phyloP scores from a whole-genome alignment of 2,329 filamentous ascomycete species.

The Fusarium sp. region DNA sequence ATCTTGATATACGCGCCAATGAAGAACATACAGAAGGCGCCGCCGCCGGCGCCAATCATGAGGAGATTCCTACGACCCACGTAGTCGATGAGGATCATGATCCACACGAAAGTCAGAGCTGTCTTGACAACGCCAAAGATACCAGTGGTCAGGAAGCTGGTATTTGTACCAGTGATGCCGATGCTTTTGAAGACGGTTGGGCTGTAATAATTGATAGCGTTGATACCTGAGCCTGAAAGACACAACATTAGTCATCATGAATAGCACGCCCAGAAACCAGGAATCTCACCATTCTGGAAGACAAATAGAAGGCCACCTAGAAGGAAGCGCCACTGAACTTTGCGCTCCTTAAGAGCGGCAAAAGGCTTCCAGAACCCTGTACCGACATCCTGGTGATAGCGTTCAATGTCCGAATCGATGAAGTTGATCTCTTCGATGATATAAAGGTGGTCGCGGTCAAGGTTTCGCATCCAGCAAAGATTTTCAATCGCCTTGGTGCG shows the following conservation, averaged over 20 bases:
- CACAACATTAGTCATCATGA: constrained; percentile 18
- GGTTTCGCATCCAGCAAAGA: constrained; percentile 76
- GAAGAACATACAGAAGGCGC: constrained; percentile 78
- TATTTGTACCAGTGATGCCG: constrained; percentile 62
- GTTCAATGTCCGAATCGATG: constrained; percentile 79
- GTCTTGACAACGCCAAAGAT: constrained; percentile 86
- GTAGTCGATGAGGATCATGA: constrained; percentile 77
- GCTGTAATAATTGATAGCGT: constrained; percentile 83
- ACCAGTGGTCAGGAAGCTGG: constrained; percentile 73
- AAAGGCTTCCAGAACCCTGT: constrained; percentile 84
- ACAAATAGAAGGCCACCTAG: constrained; percentile 82
- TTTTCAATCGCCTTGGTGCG: constrained; percentile 71
- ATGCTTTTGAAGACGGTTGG: constrained; percentile 62
- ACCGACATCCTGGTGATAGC: constrained; percentile 74
- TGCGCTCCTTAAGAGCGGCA: constrained; percentile 67
- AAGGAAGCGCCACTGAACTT: constrained; percentile 79
- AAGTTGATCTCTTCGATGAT: constrained; percentile 81
- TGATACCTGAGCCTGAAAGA: constrained; percentile 71
- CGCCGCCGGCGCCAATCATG: constrained; percentile 72
- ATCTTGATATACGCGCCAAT: constrained; percentile 64
- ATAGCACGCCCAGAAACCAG: neutral
- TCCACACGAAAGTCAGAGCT: constrained; percentile 76
- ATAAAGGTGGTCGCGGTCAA: constrained; percentile 71
- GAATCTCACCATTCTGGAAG: constrained; percentile 77
- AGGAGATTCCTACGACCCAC: constrained; percentile 70